A percentile compares a stretch with the other conserved stretches of the same genome.
Evolutionary conservation across 2,329 filamentous ascomycete genomes (phyloP).

Genomic region (Gnomoniopsis smithogilvyi): DNA sequence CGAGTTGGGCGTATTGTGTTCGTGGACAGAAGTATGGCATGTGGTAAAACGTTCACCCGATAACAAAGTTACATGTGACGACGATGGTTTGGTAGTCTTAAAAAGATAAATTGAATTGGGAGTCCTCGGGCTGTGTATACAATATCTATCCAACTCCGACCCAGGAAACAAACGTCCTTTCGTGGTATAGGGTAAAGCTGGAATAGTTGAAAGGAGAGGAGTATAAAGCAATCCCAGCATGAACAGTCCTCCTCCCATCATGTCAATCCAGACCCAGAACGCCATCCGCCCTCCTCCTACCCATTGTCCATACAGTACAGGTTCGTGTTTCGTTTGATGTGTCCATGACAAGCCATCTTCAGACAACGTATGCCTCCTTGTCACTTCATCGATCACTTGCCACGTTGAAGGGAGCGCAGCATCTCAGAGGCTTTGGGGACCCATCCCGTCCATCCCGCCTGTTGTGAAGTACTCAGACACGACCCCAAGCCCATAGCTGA

Average conservation of each 20-base stretch:
- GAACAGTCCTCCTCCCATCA: not conserved
- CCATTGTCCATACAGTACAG: not conserved
- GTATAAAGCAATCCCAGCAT: not conserved
- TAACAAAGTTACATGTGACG: not conserved
- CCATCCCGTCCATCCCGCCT: conserved; percentile 41
- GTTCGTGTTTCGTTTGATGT: not conserved
- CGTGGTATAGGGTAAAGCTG: not conserved
- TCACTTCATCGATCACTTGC: not conserved
- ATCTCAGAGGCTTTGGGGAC: conserved; percentile 23
- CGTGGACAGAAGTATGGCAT: not conserved
- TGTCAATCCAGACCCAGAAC: not conserved
- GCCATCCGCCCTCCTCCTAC: not conserved
- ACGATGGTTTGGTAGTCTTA: not conserved
- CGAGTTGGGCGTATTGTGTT: not conserved
- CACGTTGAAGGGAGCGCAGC: not conserved
- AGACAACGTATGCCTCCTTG: not conserved
- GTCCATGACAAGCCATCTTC: not conserved
- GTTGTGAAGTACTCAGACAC: conserved; percentile 56
- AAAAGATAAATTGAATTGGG: conserved; percentile 11
- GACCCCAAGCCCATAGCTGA: conserved; percentile 57
- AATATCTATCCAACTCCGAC: not conserved
- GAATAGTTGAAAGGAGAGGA: not conserved
- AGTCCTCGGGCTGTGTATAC: conserved; percentile 5
- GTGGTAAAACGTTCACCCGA: not conserved
- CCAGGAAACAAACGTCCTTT: not conserved